Conservation (phyloP, 2,329 filamentous ascomycete species). For the Teratosphaeria viscida region DNA sequence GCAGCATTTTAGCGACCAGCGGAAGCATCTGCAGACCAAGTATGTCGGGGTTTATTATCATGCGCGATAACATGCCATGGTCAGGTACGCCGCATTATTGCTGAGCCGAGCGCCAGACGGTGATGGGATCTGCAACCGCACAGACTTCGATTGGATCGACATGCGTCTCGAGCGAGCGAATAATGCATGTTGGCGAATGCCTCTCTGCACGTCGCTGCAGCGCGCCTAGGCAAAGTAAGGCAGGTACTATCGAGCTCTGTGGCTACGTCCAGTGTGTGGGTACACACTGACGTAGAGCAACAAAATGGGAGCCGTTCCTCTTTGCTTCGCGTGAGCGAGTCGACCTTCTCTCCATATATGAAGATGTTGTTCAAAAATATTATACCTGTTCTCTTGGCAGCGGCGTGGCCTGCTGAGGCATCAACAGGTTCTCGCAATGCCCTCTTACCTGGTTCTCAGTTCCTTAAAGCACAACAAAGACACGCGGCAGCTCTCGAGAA, state of each 20-base stretch:
- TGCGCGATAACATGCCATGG: neutral
- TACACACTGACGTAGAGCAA: neutral
- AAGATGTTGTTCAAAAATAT: neutral
- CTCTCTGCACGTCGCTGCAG: neutral
- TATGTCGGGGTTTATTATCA: neutral
- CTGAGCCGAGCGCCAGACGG: neutral
- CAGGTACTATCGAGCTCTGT: neutral
- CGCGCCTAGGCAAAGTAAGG: neutral
- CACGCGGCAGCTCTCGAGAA: neutral
- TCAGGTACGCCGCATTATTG: neutral
- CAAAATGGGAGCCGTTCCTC: neutral
- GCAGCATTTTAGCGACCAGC: neutral
- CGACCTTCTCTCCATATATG: neutral
- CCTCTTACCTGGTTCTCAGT: neutral
- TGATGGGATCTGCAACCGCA: neutral
- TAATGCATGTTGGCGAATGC: neutral
- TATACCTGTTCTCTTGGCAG: slow-evolving; percentile 1
- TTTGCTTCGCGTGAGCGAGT: neutral
- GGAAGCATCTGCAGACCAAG: neutral
- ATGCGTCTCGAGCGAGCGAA: neutral
- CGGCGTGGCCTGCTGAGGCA: slow-evolving; percentile 2
- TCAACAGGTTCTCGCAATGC: slow-evolving; percentile 3
- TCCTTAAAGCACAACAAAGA: neutral
- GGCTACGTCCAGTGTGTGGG: neutral
- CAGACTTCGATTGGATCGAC: neutral